Evolutionary conservation across 2,329 filamentous ascomycete genomes (phyloP), one percentile per base, ranked within the genome.

Genomic region (Colletotrichum sp.): DNA sequence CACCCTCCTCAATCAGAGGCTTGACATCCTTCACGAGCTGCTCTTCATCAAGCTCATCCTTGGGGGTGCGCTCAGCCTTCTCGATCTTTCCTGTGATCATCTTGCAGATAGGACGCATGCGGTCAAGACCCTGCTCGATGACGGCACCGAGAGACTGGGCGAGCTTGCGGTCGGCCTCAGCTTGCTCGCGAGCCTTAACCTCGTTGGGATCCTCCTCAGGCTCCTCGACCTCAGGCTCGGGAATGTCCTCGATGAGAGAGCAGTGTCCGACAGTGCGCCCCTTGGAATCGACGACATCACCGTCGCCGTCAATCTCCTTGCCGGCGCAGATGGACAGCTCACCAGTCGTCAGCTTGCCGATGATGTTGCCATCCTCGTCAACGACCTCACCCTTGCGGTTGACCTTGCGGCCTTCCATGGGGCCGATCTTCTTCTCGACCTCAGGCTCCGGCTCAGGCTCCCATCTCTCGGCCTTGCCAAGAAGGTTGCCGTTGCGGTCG

Each of bases 31-130:
- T 92, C 81, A 98, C 96, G 7, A 98, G 91, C 79, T 94, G 91
- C 81, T 98, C 95, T 83, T 98, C 96, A 81, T 98, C 95, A 28
- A 96, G 92, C 79, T 98, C 95, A 6, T 97, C 95, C 84, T 95
- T 94, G 58, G 94, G 93, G 32, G 94, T 95, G 78, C 92, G 91
- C 84, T 98, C 95, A 32, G 94, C 95, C 71, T 89, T 89, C 79
- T 98, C 94, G 80, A 98, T 94, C 85, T 93, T 90, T 91, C 96
- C 93, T 6, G 92, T 94, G 84, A 98, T 98, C 87, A 95, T 91
- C 86, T 94, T 95, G 88, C 94, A 94, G 81, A 98, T 92, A 12
- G 96, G 96, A 78, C 94, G 92, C 82, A 98, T 91, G 83, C 93
- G 94, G 81, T 98, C 95, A 8, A 98, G 89, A 16, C 95, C 95